Percentiles rank a stretch among this genome's conserved stretches.
Conservation (phyloP, 169 alveolate species). For the Eimeria sp. region DNA sequence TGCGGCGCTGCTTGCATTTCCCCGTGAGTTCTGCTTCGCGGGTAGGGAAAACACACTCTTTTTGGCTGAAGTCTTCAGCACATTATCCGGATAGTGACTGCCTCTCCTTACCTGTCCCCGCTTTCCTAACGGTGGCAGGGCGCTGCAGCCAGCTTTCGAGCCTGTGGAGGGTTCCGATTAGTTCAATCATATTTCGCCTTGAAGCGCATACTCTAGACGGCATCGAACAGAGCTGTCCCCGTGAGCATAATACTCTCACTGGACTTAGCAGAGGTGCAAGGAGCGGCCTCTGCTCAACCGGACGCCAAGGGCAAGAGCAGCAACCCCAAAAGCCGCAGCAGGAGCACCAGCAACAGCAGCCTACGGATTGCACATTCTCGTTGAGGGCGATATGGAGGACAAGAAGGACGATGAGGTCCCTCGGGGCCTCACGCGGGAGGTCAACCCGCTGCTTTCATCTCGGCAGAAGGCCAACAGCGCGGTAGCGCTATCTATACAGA, state of each 20-base stretch:
- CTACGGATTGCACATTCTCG: neutral
- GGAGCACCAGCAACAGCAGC: neutral
- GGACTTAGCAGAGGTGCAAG: neutral
- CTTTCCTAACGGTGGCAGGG: neutral
- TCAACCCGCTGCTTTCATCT: conserved; percentile 40
- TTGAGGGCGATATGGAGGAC: neutral
- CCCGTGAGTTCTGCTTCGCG: neutral
- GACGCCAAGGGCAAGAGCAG: neutral
- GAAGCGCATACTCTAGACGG: neutral
- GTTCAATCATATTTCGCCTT: neutral
- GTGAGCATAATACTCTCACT: neutral
- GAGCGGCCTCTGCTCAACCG: neutral
- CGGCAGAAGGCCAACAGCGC: conserved; percentile 48
- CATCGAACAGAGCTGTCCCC: neutral
- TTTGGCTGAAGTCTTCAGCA: neutral
- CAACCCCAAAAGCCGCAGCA: neutral
- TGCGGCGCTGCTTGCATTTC: neutral
- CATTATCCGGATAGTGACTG: neutral
- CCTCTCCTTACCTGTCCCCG: neutral
- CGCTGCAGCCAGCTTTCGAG: neutral
- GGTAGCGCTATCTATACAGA: conserved; percentile 71
- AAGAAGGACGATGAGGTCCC: conserved; percentile 9
- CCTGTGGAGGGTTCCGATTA: neutral
- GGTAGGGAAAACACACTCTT: neutral
- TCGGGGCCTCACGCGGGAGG: neutral